Percentiles rank a stretch among this genome's conserved stretches.
Conservation (phyloP, 177 flowering plant genomes). For the Vitis hybrid region DNA sequence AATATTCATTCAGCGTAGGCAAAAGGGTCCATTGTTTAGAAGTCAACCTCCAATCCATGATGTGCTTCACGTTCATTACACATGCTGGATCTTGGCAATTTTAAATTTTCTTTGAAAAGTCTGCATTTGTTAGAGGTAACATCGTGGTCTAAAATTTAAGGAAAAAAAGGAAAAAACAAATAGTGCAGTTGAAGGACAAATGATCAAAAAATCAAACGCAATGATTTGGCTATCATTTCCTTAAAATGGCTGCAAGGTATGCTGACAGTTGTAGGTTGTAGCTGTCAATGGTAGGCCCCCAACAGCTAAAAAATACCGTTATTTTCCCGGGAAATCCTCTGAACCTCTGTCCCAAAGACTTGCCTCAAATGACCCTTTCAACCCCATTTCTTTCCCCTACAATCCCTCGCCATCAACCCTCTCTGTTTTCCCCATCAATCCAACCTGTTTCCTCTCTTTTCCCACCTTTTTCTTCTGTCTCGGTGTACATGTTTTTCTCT, state of each 20-base stretch:
- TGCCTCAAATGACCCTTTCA: not conserved
- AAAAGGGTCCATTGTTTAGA: too few species aligned
- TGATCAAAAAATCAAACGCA: not conserved
- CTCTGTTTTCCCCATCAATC: slow-evolving; percentile 12
- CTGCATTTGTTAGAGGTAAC: too few species aligned
- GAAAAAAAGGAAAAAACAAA: too few species aligned
- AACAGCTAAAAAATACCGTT: not conserved
- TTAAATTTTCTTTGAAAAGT: too few species aligned
- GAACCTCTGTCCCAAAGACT: not conserved
- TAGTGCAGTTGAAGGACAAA: too few species aligned
- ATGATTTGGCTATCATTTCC: not conserved
- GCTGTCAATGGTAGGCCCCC: too few species aligned
- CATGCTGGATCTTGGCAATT: too few species aligned
- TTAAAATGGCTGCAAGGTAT: not conserved
- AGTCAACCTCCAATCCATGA: too few species aligned
- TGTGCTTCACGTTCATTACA: too few species aligned
- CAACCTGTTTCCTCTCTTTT: slow-evolving; percentile 17
- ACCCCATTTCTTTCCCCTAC: slow-evolving; percentile 24
- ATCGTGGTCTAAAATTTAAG: too few species aligned
- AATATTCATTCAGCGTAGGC: too few species aligned
- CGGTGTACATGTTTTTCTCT: slow-evolving; percentile 7
- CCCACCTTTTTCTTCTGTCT: slow-evolving; percentile 10
- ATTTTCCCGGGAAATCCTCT: slow-evolving; percentile 25
- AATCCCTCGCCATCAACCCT: slow-evolving; percentile 42
- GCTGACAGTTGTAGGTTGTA: not conserved